Conservation (phyloP, 208 protist genomes). For the Phytomonas francai region DNA sequence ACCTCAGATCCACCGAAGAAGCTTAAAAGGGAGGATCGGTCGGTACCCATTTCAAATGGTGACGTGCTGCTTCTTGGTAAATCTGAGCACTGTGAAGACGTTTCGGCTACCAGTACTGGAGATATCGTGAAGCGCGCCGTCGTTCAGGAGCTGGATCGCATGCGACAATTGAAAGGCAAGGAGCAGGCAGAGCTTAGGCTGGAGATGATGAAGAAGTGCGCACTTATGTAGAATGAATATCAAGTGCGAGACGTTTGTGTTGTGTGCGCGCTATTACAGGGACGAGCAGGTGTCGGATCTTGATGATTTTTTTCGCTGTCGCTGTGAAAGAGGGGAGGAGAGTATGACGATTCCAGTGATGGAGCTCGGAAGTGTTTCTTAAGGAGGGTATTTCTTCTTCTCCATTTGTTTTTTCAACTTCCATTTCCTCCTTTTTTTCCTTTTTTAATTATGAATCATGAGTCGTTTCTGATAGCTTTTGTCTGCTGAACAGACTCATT, state of each 20-base stretch:
- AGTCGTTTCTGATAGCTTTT: neutral
- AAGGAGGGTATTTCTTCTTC: neutral
- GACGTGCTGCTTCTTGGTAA: constrained; percentile 46
- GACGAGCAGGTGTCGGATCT: neutral
- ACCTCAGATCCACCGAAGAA: constrained; percentile 5
- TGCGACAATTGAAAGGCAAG: constrained; percentile 40
- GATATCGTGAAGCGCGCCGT: constrained; percentile 7
- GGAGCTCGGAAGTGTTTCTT: neutral
- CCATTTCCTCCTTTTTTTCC: constrained; percentile 12
- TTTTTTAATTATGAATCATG: constrained; percentile 10
- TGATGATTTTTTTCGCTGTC: neutral
- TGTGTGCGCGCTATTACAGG: neutral
- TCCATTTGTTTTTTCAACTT: neutral
- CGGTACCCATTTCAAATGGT: constrained; percentile 22
- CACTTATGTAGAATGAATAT: constrained; percentile 28
- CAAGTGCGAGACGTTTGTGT: neutral
- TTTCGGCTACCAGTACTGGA: constrained; percentile 1
- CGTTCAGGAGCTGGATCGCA: constrained; percentile 29
- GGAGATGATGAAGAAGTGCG: constrained; percentile 56
- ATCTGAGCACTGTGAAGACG: constrained; percentile 4
- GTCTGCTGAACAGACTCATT: neutral
- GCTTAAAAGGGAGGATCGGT: neutral
- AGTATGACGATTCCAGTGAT: neutral
- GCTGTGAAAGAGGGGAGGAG: neutral
- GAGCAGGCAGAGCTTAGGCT: constrained; percentile 29